These are phyloP conservation scores for Diplosphaera chodatii DNA, from an alignment of 139 green algal genomes.

Conservation along the genomic window DNA sequence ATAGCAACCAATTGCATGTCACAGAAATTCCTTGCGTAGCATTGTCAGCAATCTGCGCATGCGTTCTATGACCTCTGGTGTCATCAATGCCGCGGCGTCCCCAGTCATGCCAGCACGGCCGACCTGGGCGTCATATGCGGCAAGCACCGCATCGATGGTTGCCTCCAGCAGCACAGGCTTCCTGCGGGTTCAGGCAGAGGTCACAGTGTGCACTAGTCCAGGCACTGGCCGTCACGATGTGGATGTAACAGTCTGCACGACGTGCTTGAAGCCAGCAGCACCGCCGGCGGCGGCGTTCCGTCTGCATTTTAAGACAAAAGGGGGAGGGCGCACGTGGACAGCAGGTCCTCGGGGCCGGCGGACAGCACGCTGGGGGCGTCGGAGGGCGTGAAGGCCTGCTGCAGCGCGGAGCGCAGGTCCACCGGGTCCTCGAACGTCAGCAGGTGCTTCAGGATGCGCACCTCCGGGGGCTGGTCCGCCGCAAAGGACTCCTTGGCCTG, in stretches of 20 bases:
- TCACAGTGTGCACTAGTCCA: not conserved
- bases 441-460: constrained; percentile 81
- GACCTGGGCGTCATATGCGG: constrained; percentile 36
- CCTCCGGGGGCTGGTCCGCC: constrained; percentile 61
- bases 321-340: constrained; percentile 17
- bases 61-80: constrained; percentile 57
- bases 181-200: constrained; percentile 17
- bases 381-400: constrained; percentile 55
- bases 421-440: constrained; percentile 42
- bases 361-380: constrained; percentile 5
- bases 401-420: constrained; percentile 41
- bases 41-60: constrained; percentile 45
- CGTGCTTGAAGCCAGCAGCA: no score
- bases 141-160: constrained; percentile 53
- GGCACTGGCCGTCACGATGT: no score
- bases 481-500: constrained; percentile 62
- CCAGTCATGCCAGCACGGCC: constrained; percentile 34
- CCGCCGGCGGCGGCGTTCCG: not conserved
- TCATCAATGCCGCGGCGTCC: constrained; percentile 59
- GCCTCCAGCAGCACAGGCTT: constrained; percentile 46
- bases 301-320: not conserved
- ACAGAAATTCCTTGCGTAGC: constrained; percentile 46
- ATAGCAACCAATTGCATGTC: no score
- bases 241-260: no score
- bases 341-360: constrained; percentile 29